Percentiles rank a stretch among this genome's conserved stretches.
Evolutionary conservation across 352 stramenopile genomes (phyloP).

Genomic region (Halophytophthora batemanensis): DNA sequence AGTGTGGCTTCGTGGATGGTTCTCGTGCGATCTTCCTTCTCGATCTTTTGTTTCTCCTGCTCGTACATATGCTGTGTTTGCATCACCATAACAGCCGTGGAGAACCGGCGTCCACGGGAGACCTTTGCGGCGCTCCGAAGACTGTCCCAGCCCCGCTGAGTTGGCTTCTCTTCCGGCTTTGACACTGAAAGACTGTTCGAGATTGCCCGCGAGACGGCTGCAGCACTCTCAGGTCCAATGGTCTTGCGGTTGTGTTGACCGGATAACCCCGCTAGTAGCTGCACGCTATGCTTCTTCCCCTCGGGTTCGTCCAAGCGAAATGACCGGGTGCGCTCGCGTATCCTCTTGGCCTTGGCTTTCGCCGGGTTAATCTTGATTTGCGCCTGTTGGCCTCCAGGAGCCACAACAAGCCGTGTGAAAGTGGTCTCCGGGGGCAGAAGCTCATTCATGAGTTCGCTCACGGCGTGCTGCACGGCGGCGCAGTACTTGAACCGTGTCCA

Average conservation of each 20-base stretch:
- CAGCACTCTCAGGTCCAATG: background rate
- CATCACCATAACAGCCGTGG: too few relatives aligned
- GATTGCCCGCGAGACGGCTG: too few relatives aligned
- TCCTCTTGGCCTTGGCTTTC: slow-evolving; percentile 8
- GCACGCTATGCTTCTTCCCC: background rate
- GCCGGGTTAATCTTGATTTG: slow-evolving; percentile 17
- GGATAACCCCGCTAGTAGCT: background rate
- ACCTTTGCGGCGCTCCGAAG: too few relatives aligned
- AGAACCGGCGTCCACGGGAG: too few relatives aligned
- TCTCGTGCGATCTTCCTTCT: too few relatives aligned
- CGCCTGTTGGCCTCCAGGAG: slow-evolving; percentile 1
- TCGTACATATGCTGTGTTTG: too few relatives aligned
- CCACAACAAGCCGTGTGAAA: background rate
- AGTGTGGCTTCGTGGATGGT: slow-evolving; percentile 2
- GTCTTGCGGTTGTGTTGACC: background rate
- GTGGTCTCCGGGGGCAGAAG: slow-evolving; percentile 16
- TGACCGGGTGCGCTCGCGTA: slow-evolving; percentile 9
- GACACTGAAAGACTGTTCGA: too few relatives aligned
- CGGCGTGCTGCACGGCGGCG: slow-evolving; percentile 24
- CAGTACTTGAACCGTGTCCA: slow-evolving; percentile 50
- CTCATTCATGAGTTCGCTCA: slow-evolving; percentile 32
- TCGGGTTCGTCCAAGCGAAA: slow-evolving; percentile 9
- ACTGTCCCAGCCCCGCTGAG: too few relatives aligned
- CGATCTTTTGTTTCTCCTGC: too few relatives aligned
- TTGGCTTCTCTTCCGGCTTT: too few relatives aligned